Conservation (phyloP, 2,329 filamentous ascomycete genomes). For the Grosmannia penicillata region DNA sequence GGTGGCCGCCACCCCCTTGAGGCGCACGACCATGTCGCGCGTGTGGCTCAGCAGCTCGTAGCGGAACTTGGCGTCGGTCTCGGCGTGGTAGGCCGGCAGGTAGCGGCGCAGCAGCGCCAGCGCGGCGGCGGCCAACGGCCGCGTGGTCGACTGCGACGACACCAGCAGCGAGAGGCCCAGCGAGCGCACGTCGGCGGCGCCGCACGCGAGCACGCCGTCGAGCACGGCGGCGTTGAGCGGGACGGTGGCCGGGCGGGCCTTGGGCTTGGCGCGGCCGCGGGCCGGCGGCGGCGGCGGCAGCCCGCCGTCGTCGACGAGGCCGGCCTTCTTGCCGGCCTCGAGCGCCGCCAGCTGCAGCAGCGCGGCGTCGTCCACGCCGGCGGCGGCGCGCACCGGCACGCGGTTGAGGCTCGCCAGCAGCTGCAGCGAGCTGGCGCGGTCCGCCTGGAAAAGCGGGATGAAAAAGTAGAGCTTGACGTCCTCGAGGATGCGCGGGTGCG, state of each 20-base stretch:
- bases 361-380: constrained; percentile 34
- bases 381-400: constrained; percentile 6
- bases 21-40: constrained; percentile 61
- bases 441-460: constrained; percentile 44
- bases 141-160: constrained; percentile 59
- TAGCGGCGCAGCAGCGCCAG: constrained; percentile 49
- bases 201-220: constrained; percentile 36
- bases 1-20: constrained; percentile 49
- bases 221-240: constrained; percentile 29
- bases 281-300: background rate
- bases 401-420: constrained; percentile 40
- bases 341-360: constrained; percentile 52
- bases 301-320: constrained; percentile 53
- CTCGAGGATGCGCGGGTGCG: constrained; percentile 38
- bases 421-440: constrained; percentile 33
- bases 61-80: constrained; percentile 74
- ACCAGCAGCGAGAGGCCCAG: constrained; percentile 72
- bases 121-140: constrained; percentile 49
- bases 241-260: constrained; percentile 9
- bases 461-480: constrained; percentile 51
- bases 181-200: constrained; percentile 52
- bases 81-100: constrained; percentile 60
- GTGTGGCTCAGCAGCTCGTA: constrained; percentile 65
- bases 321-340: constrained; percentile 55
- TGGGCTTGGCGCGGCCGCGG: constrained; percentile 8